Evolutionary conservation across 2,329 filamentous ascomycete genomes (phyloP).

Genomic region (Alternaria angustiovoidea): DNA sequence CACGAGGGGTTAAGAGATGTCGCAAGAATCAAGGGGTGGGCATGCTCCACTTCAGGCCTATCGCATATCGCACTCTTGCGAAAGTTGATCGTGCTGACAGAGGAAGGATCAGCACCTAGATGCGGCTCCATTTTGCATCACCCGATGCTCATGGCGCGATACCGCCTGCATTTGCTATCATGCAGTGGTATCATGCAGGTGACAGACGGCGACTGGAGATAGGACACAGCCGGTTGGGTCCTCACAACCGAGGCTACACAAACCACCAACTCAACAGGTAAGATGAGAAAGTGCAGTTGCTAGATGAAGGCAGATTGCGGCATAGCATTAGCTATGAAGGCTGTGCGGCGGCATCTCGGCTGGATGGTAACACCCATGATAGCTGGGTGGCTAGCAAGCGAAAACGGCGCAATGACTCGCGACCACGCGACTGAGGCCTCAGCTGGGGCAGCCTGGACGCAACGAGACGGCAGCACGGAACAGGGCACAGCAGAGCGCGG

Average conservation of each 20-base stretch:
- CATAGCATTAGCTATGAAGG: constrained; percentile 10
- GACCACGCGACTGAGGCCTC: constrained; percentile 5
- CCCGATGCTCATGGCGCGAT: constrained; percentile 14
- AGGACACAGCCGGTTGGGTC: constrained; percentile 15
- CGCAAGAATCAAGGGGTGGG: neutral
- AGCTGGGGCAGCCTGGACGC: constrained; percentile 11
- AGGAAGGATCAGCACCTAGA: constrained; percentile 19
- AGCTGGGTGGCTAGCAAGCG: neutral
- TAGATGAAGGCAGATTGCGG: constrained; percentile 27
- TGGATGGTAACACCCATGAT: constrained; percentile 1
- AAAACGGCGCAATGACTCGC: constrained; percentile 18
- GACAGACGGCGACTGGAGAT: constrained; percentile 18
- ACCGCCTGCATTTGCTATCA: constrained; percentile 15
- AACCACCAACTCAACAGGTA: constrained; percentile 14
- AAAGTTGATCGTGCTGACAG: constrained; percentile 25
- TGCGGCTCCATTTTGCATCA: constrained; percentile 22
- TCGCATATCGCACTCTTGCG: constrained; percentile 20
- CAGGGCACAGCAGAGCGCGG: neutral
- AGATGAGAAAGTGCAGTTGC: constrained; percentile 7
- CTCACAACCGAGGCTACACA: constrained; percentile 19
- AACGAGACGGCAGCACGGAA: constrained; percentile 11
- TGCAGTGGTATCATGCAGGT: constrained; percentile 20
- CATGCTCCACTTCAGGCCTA: constrained; percentile 6
- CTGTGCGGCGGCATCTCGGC: constrained; percentile 6
- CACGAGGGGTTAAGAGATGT: neutral